Base-by-base conservation (phyloP, 2,329 filamentous ascomycete species). In the Aspergillus sp. region DNA sequence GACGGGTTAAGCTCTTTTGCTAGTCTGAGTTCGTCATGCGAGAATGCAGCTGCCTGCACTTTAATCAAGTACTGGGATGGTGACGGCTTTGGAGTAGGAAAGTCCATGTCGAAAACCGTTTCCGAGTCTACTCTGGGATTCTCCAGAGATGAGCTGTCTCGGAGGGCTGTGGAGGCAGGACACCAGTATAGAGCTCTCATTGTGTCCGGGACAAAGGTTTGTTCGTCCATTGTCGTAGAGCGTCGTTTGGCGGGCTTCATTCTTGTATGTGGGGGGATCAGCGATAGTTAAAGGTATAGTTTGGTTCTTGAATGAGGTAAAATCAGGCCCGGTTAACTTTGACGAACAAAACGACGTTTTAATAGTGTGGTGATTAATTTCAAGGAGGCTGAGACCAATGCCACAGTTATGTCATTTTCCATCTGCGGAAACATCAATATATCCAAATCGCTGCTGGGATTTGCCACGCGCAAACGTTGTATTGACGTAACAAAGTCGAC, bases 121-220 rank as follows among this genome's bases (percentile, higher is more conserved):
- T 62, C 60, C 6, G 70, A 67, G 34, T 68, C 66, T 12, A 60
- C 58, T 22, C 68, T 65, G 1, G 66, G 66, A 8, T 46, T 19
- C 12, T 53, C 41, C 13, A 53, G 20, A 24, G 51, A 53, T 45
- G 57, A 27, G 49, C 48, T n/a, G 51, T 63, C 55, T 9, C 61
- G 60, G 41, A 58, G 46, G 7, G 57, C 58, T 15, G 57, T 61
- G n/a, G 68, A 63, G 2, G 59, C 51, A n/a, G 68, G 65, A 24
- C 69, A 63, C 54, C 73, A 73, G 58, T 74, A 74, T 19, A 77
- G 64, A 7, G 75, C 75, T 51, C 73, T 68, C 74, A 77, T 77
- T 1, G 66, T 69, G 6, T 64, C 49, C 1, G 74, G 73, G 22
- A 76, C 60, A 59, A 70, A 70, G 11, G 69, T 72, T 57, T 75